Evolutionary conservation across 345 rosid genomes (phyloP).

Genomic region (Cardamine chenopodiifolia): DNA sequence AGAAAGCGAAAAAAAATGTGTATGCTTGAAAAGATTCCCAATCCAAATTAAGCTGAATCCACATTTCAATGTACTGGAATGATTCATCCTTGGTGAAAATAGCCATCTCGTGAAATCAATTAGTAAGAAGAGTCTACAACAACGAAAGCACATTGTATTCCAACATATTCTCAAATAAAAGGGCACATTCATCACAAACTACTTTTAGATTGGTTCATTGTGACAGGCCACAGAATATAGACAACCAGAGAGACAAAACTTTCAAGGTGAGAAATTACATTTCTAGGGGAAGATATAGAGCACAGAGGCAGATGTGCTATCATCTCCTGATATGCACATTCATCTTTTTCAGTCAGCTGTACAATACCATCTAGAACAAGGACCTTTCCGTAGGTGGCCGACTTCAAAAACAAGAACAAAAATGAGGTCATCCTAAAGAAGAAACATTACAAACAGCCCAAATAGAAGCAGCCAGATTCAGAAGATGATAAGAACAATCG

Average conservation of each 20-base stretch:
- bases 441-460: neutral
- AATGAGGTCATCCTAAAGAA: constrained; percentile 13
- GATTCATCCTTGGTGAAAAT: constrained; percentile 3
- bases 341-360: constrained; percentile 96
- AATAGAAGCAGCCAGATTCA: neutral
- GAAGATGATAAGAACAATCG: neutral
- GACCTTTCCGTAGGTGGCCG: constrained; percentile 84
- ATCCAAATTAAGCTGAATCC: neutral
- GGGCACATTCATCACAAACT: constrained; percentile 14
- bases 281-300: constrained; percentile 79
- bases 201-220: neutral
- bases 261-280: constrained; percentile 48
- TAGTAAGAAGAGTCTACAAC: neutral
- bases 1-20: neutral
- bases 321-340: constrained; percentile 99
- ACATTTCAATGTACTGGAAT: neutral
- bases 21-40: neutral
- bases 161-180: neutral
- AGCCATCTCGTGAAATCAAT: constrained; percentile 11
- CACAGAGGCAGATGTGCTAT: constrained; percentile 96
- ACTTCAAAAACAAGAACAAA: constrained; percentile 54
- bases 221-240: neutral
- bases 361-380: constrained; percentile 97
- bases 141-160: constrained; percentile 3
- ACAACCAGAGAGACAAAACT: constrained; percentile 7